These are phyloP conservation scores for Gillenia trifoliata DNA, from an alignment of 306 rosid genomes.

Conservation along the genomic window DNA sequence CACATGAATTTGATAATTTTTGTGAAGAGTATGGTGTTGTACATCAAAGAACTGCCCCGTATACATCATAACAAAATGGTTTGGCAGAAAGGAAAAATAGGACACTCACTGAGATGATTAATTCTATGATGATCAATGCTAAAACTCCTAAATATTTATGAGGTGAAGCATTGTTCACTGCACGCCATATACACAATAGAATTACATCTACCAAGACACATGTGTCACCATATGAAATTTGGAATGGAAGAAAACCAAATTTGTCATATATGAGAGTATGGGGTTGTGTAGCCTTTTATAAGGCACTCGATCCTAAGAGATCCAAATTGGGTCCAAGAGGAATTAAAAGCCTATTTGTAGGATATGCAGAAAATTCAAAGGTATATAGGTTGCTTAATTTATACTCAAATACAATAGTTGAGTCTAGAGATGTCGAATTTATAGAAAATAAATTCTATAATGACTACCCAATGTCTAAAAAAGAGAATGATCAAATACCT, in stretches of 20 bases:
- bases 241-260: not conserved
- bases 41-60: not conserved
- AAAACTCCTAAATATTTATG: not conserved
- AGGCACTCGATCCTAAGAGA: not conserved
- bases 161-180: not conserved
- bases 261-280: not conserved
- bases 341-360: not conserved
- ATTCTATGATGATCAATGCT: no score
- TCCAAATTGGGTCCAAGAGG: no score
- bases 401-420: not conserved
- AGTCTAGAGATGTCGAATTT: not conserved
- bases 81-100: not conserved
- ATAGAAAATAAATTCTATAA: not conserved
- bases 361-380: not conserved
- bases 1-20: not conserved
- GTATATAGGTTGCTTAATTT: not conserved
- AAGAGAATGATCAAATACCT: no score
- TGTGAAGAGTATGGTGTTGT: not conserved
- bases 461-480: not conserved
- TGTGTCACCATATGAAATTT: not conserved
- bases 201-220: not conserved
- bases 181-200: constrained; percentile 3
- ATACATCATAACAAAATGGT: no score
- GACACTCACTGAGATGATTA: not conserved
- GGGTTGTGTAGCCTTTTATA: not conserved